phyloP scores from a whole-genome alignment of 1,139 yeast genomes.

The Suhomyces coccinellae region DNA sequence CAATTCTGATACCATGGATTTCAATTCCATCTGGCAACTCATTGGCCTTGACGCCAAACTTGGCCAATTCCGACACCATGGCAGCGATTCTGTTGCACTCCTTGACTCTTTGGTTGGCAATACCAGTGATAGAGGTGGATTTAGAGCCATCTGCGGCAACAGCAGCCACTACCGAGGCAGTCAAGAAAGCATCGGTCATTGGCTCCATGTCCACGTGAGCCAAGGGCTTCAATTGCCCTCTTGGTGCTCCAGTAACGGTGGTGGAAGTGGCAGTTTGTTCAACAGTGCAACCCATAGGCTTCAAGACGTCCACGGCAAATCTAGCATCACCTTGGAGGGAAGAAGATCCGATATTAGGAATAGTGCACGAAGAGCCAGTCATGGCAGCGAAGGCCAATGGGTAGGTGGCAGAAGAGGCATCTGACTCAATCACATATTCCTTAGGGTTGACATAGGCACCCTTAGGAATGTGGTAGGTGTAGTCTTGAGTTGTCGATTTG shows the following conservation, averaged over 20 bases:
- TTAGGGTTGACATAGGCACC: conserved; percentile 78
- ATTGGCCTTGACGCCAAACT: conserved; percentile 82
- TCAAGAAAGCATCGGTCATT: conserved; percentile 97
- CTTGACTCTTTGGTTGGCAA: conserved; percentile 96
- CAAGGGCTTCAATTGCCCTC: conserved; percentile 67
- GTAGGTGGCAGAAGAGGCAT: conserved; percentile 98
- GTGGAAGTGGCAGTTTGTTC: conserved; percentile 81
- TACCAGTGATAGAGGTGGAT: conserved; percentile 84
- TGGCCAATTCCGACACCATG: conserved; percentile 83
- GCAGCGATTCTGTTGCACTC: conserved; percentile 97
- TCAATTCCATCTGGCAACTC: conserved; percentile 93
- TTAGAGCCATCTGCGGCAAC: conserved; percentile 56
- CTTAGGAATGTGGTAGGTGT: conserved; percentile 88
- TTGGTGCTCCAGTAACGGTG: conserved; percentile 86
- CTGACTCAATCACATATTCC: conserved; percentile 89
- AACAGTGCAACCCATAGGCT: conserved; percentile 94
- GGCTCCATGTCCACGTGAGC: conserved; percentile 94
- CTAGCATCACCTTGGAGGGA: conserved; percentile 97
- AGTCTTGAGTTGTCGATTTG: conserved; percentile 65
- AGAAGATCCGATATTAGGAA: conserved; percentile 90
- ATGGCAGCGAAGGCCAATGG: conserved; percentile 98
- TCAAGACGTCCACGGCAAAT: conserved; percentile 89
- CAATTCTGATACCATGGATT: conserved; percentile 63
- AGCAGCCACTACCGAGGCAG: conserved; percentile 97
- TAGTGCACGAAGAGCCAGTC: conserved; percentile 88